Evolutionary conservation across 768 basidiomycete species (phyloP).

Genomic region (Thelephora aurantiotincta): DNA sequence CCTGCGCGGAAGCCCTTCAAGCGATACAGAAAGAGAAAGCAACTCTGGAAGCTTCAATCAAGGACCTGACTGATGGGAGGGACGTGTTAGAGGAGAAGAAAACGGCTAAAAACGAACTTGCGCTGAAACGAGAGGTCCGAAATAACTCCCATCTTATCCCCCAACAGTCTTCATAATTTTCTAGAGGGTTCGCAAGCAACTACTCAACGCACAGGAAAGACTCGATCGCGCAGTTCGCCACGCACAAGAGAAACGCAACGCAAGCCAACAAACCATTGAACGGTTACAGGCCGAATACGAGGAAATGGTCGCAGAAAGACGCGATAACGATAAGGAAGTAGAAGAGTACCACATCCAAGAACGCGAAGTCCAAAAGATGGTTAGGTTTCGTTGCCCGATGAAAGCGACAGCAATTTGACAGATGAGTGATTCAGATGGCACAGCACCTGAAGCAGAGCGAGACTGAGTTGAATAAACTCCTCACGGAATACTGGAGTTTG

Average conservation of each 20-base stretch:
- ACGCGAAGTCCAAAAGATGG: slow-evolving; percentile 53
- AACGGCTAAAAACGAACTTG: slow-evolving; percentile 60
- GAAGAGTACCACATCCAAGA: slow-evolving; percentile 66
- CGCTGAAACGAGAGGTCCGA: slow-evolving; percentile 52
- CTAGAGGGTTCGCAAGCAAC: slow-evolving; percentile 71
- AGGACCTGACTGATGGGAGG: slow-evolving; percentile 53
- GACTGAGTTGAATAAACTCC: slow-evolving; percentile 63
- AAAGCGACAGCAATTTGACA: background rate
- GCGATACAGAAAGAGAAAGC: slow-evolving; percentile 54
- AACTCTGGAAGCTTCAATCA: slow-evolving; percentile 48
- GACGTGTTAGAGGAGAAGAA: slow-evolving; percentile 58
- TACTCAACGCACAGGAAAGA: slow-evolving; percentile 72
- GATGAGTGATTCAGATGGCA: slow-evolving; percentile 37
- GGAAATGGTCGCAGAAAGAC: slow-evolving; percentile 59
- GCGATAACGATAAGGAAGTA: slow-evolving; percentile 66
- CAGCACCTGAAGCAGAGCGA: slow-evolving; percentile 67
- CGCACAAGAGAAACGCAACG: slow-evolving; percentile 63
- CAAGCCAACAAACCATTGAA: slow-evolving; percentile 63
- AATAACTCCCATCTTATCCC: background rate
- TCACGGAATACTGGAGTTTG: slow-evolving; percentile 74
- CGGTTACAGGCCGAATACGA: slow-evolving; percentile 68
- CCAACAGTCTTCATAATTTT: background rate
- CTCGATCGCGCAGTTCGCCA: slow-evolving; percentile 66
- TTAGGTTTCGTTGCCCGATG: slow-evolving; percentile 11
- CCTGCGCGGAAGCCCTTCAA: slow-evolving; percentile 64